These are phyloP conservation scores for Astrephomene gubernaculifera DNA, from an alignment of 139 green algal genomes.

Conservation along the genomic window DNA sequence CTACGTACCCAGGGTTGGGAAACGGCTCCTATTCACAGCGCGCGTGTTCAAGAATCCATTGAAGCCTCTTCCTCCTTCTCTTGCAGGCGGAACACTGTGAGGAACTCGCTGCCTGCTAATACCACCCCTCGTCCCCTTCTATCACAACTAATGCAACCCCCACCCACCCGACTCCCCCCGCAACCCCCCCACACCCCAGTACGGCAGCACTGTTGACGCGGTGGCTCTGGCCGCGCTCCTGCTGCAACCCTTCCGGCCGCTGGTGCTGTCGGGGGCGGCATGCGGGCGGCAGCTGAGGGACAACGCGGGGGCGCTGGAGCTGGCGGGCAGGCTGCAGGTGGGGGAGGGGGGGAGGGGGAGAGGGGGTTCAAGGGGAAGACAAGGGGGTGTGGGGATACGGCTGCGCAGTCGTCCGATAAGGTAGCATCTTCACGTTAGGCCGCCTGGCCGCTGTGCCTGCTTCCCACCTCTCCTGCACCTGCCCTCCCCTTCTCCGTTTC, in stretches of 20 bases:
- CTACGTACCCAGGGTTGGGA: no score
- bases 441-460: background rate
- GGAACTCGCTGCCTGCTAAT: no score
- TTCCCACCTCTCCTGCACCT: background rate
- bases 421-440: background rate
- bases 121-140: no score
- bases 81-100: no score
- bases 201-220: slow-evolving; percentile 46
- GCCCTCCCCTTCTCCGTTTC: background rate
- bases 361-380: background rate
- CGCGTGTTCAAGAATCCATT: no score
- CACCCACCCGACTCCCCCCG: no score
- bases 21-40: no score
- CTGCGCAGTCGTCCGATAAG: background rate
- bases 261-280: slow-evolving; percentile 62
- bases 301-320: slow-evolving; percentile 56
- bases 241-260: slow-evolving; percentile 58
- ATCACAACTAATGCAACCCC: no score
- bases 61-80: no score
- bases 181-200: no score
- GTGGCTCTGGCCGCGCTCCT: slow-evolving; percentile 55
- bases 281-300: slow-evolving; percentile 46
- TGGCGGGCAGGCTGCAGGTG: slow-evolving; percentile 37
- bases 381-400: background rate
- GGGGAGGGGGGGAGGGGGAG: background rate